These are phyloP conservation scores for Raffaelea arxii DNA, from an alignment of 2,329 filamentous ascomycete genomes.

Conservation along the genomic window DNA sequence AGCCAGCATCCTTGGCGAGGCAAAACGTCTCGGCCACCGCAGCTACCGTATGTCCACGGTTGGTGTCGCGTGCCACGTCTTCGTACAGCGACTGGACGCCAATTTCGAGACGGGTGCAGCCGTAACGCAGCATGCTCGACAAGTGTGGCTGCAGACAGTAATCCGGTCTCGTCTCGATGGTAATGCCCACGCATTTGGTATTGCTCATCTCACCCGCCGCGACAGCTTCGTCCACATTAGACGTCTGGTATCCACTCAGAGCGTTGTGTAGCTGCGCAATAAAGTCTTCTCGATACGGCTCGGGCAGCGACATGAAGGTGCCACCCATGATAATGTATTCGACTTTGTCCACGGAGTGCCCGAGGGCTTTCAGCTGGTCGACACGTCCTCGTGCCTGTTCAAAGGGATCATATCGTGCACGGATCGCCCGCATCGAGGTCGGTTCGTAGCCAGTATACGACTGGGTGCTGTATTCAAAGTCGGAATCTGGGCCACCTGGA, in stretches of 20 bases:
- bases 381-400: constrained; percentile 93
- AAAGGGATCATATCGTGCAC: constrained; percentile 93
- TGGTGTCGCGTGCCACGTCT: constrained; percentile 96
- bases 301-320: constrained; percentile 93
- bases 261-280: constrained; percentile 96
- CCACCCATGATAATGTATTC: constrained; percentile 99
- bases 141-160: constrained; percentile 96
- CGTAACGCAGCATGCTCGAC: constrained; percentile 93
- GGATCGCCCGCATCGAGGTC: constrained; percentile 95
- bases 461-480: constrained; percentile 98
- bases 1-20: constrained; percentile 93
- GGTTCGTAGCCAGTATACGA: constrained; percentile 98
- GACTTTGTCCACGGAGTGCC: constrained; percentile 96
- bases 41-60: constrained; percentile 90
- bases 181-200: constrained; percentile 94
- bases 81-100: constrained; percentile 97
- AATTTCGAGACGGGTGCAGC: constrained; percentile 87
- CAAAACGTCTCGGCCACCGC: constrained; percentile 95
- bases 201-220: constrained; percentile 92
- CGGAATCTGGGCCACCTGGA: constrained; percentile 91
- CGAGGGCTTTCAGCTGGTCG: constrained; percentile 90
- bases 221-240: constrained; percentile 91
- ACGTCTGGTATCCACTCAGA: constrained; percentile 88
- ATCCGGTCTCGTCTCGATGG: constrained; percentile 93
- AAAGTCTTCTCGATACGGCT: constrained; percentile 84